Base-by-base conservation (phyloP, 192 early-diverging fungal species). In the Coemansia sp. region DNA sequence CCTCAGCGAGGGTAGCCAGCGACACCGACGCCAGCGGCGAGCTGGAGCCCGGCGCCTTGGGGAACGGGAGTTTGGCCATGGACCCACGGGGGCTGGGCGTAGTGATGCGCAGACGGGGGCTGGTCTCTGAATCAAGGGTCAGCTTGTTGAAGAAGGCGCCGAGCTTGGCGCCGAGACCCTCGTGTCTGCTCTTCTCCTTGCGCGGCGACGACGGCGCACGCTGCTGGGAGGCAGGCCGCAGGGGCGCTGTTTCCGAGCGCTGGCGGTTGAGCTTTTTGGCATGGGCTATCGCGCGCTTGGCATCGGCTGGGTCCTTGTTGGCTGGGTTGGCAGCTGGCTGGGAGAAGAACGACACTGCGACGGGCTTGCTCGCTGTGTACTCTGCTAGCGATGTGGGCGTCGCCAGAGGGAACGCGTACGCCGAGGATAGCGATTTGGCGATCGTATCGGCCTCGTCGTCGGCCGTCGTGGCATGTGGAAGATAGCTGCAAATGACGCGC, bases 81-180 rank as follows among this genome's bases (percentile, higher is more conserved):
- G 31, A 31, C 31, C 31, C 31, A 25, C 55, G 66, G 1, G 72
- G 72, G 50, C 75, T 70, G 34, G 60, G 34, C 5, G 57, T 69
- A 28, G 61, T 45, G 33, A 58, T 48, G 41, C 61, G 61, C 20
- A 58, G 16, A 0, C 66, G 42, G 1, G 78, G 73, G 60, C 78
- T 76, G 56, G 73, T 65, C 52, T 82, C 79, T 3, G 78, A 67
- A 41, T 82, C 79, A 1, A 73, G 70, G 21, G 70, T 66, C n/a
- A 82, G 69, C 73, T 76, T 76, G 57, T 71, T 75, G 62, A 82
- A 82, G 38, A 82, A 76, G 11, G 79, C 79, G 9, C 79, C 79
- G 28, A 82, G 67, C 57, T 68, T 68, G 34, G 79, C 79, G 9
- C 79, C 64, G 31, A 82, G 70, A 18, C 79, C 79, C 25, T 72